phyloP scores from a whole-genome alignment of 208 protist genomes.

The Wallacemonas collosoma region DNA sequence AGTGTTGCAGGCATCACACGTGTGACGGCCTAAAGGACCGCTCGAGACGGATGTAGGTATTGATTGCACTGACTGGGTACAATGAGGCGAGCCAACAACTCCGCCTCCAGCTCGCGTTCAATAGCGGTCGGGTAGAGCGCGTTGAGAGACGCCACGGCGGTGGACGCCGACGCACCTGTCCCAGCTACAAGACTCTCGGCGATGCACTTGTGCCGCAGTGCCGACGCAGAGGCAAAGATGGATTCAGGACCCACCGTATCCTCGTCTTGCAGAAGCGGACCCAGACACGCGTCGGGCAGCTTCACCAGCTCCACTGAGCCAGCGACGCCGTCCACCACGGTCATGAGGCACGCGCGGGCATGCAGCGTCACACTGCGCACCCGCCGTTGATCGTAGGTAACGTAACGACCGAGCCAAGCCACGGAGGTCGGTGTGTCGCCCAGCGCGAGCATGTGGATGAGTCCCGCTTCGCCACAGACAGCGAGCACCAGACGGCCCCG shows the following conservation, averaged over 20 bases:
- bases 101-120: constrained; percentile 19
- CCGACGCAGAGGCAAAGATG: constrained; percentile 15
- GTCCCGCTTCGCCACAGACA: constrained; percentile 30
- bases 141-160: background rate
- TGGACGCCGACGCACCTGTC: background rate
- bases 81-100: constrained; percentile 45
- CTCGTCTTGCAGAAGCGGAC: constrained; percentile 14
- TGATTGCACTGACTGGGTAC: constrained; percentile 47
- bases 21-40: constrained; percentile 24
- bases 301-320: constrained; percentile 65
- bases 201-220: constrained; percentile 20
- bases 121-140: background rate
- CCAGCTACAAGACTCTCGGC: constrained; percentile 9
- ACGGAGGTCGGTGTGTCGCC: constrained; percentile 22
- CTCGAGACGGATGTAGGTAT: constrained; percentile 32
- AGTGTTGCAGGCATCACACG: background rate
- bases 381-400: constrained; percentile 34
- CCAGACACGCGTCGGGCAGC: constrained; percentile 32
- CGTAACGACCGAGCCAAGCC: constrained; percentile 33
- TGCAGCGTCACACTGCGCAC: constrained; percentile 51
- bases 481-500: constrained; percentile 33
- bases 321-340: constrained; percentile 48
- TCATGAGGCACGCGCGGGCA: constrained; percentile 39
- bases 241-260: background rate
- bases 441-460: constrained; percentile 43